Evolutionary conservation across 805 yeast genomes (phyloP), one percentile per base, ranked within the genome.

Genomic region (Monosporozyma unispora): DNA sequence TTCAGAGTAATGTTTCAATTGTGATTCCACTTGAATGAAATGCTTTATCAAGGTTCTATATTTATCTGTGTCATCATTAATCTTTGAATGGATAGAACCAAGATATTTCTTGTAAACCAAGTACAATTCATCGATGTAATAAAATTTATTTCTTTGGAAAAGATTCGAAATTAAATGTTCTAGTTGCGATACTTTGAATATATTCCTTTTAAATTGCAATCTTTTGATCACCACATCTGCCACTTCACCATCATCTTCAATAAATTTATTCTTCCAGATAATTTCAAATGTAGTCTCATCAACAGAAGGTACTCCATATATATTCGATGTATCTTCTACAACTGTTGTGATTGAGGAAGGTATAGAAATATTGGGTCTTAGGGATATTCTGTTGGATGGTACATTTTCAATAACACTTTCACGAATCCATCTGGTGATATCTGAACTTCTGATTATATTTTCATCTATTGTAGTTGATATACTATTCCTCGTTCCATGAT

Each of bases 51-150:
- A 53, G 2, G 48, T 25, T 9, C 52, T 47, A 16, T 28, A 45
- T 14, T 49, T 48, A 2, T 42, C 22, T 14, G 31, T 25, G 18
- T 44, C 29, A 11, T 31, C 19, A 21, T 19, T 21, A 4, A 50
- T 37, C 19, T 45, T 45, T 11, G 40, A 38, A 3, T 47, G 42
- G 4, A 21, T 21, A 5, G 42, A 39, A 29, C 44, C 45, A 27
- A 56, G 38, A 39, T 42, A 48, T 10, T 46, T 40, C 19, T 48
- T 35, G 44, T 57, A 57, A 3, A 49, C 50, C 14, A 35, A 19
- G 46, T 54, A 60, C 33, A 62, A 39, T 37, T 47, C 47, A 49
- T 62, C 58, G 16, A 62, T 58, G 7, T 63, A 62, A n/a, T 53
- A 50, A 21, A 47, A 46, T 14, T 51, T 51, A 28, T 49, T 48